Evolutionary conservation across 768 basidiomycete species (phyloP).

Genomic region (Sarcomyxa edulis): DNA sequence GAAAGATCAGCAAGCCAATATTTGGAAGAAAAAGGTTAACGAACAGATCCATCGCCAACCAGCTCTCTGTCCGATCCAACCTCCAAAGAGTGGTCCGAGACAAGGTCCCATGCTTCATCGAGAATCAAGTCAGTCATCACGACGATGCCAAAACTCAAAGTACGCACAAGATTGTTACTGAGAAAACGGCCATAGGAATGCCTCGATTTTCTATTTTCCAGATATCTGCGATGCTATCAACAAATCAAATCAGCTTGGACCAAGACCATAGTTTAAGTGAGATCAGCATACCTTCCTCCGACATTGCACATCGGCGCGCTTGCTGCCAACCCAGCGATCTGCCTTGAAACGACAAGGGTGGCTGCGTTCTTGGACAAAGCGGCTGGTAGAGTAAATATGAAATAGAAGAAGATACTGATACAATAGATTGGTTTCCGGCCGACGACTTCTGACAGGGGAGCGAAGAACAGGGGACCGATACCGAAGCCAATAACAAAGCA

Average conservation of each 20-base stretch:
- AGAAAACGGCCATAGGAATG: conserved; percentile 45
- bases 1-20: not conserved
- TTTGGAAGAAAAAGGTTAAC: conserved; percentile 7
- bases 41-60: conserved; percentile 43
- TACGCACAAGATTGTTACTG: conserved; percentile 38
- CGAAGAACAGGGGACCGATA: conserved; percentile 38
- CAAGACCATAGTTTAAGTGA: not conserved
- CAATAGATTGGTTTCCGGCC: conserved; percentile 32
- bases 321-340: conserved; percentile 38
- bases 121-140: not conserved
- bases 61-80: conserved; percentile 38
- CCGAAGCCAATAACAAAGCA: conserved; percentile 39
- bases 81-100: conserved; percentile 45
- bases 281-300: conserved; percentile 29
- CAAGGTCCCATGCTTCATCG: conserved; percentile 34
- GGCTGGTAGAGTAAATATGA: conserved; percentile 42
- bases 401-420: conserved; percentile 33
- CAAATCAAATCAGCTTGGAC: not conserved
- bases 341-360: conserved; percentile 37
- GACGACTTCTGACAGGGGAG: conserved; percentile 31
- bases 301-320: conserved; percentile 40
- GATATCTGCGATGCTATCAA: conserved; percentile 29
- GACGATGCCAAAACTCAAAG: not conserved
- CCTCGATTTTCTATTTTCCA: conserved; percentile 37
- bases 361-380: conserved; percentile 39